A percentile compares a stretch with the other conserved stretches of the same genome.
Evolutionary conservation across 139 green algal species (phyloP).

Genomic region (Chlorella sorokiniana): DNA sequence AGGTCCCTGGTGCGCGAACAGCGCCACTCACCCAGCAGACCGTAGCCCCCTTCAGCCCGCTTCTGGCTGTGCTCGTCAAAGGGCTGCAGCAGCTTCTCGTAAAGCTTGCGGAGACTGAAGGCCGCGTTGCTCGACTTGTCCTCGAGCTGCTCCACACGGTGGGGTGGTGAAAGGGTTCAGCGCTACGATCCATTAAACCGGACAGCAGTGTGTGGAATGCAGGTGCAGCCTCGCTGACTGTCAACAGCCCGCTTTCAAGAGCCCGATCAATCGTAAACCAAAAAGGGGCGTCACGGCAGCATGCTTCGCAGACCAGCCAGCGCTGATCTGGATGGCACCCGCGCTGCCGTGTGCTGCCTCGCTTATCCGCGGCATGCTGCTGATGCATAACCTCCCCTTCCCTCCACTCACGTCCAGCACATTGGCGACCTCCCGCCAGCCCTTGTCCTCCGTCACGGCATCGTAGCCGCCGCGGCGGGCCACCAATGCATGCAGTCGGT

Average conservation of each 20-base stretch:
- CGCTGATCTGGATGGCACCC: no score
- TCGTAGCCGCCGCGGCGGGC: slow-evolving; percentile 70
- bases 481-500: slow-evolving; percentile 67
- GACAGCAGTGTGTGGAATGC: background rate
- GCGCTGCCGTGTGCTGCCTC: no score
- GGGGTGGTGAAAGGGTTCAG: background rate
- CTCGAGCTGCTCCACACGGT: slow-evolving; percentile 34
- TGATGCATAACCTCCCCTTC: background rate
- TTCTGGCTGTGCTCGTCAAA: slow-evolving; percentile 58
- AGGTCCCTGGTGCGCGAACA: no score
- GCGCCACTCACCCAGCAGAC: slow-evolving; percentile 39
- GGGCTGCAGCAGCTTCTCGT: slow-evolving; percentile 76
- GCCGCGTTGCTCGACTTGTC: slow-evolving; percentile 63
- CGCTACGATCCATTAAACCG: no score
- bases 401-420: slow-evolving; percentile 62
- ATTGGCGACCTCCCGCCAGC: slow-evolving; percentile 75
- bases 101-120: slow-evolving; percentile 74
- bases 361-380: no score
- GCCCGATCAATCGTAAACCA: no score
- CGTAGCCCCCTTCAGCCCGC: slow-evolving; percentile 14
- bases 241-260: no score
- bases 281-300: no score
- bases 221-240: no score
- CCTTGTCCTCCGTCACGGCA: slow-evolving; percentile 66
- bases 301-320: no score